These are phyloP conservation scores for Didymella pomorum DNA, from an alignment of 2,329 filamentous ascomycete species.

Conservation along the genomic window DNA sequence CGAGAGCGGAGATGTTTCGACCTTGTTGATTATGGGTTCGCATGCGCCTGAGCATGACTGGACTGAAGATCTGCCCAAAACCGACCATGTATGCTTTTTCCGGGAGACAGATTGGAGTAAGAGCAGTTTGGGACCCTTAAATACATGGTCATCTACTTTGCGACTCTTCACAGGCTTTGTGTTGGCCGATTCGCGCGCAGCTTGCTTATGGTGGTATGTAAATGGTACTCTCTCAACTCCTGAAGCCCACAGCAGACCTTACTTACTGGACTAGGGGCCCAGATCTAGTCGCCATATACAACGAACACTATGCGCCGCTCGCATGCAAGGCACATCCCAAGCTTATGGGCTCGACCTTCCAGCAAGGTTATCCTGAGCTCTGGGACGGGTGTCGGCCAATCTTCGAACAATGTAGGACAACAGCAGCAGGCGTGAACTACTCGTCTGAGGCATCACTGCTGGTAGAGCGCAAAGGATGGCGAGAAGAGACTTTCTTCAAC, in stretches of 20 bases:
- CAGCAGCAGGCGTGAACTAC: constrained; percentile 37
- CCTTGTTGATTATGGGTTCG: constrained; percentile 15
- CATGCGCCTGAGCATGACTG: constrained; percentile 35
- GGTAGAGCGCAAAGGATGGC: constrained; percentile 41
- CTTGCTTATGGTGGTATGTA: constrained; percentile 46
- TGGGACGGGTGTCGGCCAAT: constrained; percentile 32
- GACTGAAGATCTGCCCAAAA: constrained; percentile 41
- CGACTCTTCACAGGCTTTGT: constrained; percentile 42
- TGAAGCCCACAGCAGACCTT: background rate
- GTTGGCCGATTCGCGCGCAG: constrained; percentile 44
- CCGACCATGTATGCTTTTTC: constrained; percentile 47
- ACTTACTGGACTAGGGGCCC: constrained; percentile 31
- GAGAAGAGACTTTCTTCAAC: constrained; percentile 45
- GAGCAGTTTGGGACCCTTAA: constrained; percentile 38
- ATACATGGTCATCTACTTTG: constrained; percentile 38
- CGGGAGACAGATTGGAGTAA: constrained; percentile 38
- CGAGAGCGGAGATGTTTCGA: constrained; percentile 22
- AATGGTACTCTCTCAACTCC: background rate
- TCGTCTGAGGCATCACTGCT: constrained; percentile 33
- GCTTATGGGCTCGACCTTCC: constrained; percentile 45
- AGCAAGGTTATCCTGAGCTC: constrained; percentile 42
- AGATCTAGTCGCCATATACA: constrained; percentile 45
- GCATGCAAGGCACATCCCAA: constrained; percentile 38
- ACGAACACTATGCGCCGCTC: constrained; percentile 41
- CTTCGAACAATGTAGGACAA: constrained; percentile 37